phyloP scores from a whole-genome alignment of 176 grass and related monocot species.

The Eremochloa ophiuroides region DNA sequence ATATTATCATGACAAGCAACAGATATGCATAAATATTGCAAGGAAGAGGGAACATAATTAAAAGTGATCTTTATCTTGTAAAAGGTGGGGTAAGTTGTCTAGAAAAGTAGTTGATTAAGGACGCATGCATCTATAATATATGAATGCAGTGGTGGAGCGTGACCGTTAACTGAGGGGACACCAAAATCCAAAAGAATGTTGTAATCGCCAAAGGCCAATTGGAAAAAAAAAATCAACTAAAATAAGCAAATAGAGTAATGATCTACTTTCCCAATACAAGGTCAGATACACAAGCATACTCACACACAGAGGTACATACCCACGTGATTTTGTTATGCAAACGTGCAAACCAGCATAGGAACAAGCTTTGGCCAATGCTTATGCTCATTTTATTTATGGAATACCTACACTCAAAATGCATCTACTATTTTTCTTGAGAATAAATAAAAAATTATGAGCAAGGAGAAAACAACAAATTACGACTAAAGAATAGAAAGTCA shows the following conservation, averaged over 20 bases:
- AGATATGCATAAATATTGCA: not conserved
- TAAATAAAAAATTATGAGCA: not conserved
- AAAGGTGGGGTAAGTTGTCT: not conserved
- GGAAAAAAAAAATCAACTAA: not conserved
- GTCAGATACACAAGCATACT: not conserved
- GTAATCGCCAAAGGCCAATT: not conserved
- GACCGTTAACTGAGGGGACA: not conserved
- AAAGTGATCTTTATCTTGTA: not conserved
- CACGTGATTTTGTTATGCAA: not conserved
- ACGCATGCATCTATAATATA: not conserved
- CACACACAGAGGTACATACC: not conserved
- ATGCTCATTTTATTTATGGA: not conserved
- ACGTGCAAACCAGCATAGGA: not conserved
- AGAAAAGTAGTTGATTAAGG: not conserved
- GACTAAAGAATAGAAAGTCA: not conserved
- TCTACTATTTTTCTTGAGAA: not conserved
- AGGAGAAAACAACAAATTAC: not conserved
- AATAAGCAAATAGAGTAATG: not conserved
- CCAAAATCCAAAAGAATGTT: not conserved
- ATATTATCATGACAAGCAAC: not conserved
- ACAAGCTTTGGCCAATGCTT: not conserved
- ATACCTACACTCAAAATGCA: not conserved
- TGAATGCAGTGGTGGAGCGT: not conserved
- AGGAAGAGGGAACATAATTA: not conserved
- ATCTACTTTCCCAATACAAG: not conserved